Evolutionary conservation across 2,329 filamentous ascomycete species (phyloP).

Genomic region (Arthrobotrys pseudoclavata): DNA sequence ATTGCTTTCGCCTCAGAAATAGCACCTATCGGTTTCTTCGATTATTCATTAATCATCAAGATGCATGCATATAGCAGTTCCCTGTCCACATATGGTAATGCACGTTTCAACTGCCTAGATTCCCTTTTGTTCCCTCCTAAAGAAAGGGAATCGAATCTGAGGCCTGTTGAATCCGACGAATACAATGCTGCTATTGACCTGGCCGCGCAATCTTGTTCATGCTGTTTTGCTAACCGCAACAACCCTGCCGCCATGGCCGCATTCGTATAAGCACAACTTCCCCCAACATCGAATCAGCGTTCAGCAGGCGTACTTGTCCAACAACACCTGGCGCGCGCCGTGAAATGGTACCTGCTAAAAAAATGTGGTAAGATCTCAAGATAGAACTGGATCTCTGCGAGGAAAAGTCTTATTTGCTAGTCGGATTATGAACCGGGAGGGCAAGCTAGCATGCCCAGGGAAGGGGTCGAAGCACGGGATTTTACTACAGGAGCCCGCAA

Average conservation of each 20-base stretch:
- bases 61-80: slow-evolving; percentile 9
- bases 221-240: slow-evolving; percentile 52
- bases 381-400: slow-evolving; percentile 24
- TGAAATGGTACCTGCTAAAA: slow-evolving; percentile 7
- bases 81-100: neutral
- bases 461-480: slow-evolving; percentile 21
- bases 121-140: neutral
- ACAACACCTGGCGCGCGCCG: slow-evolving; percentile 44
- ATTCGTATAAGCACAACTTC: slow-evolving; percentile 17
- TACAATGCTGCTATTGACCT: slow-evolving; percentile 7
- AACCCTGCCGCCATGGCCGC: slow-evolving; percentile 32
- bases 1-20: slow-evolving; percentile 13
- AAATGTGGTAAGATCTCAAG: slow-evolving; percentile 39
- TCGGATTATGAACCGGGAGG: neutral
- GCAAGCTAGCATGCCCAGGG: neutral
- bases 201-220: slow-evolving; percentile 25
- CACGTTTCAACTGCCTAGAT: slow-evolving; percentile 20
- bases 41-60: slow-evolving; percentile 10
- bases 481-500: slow-evolving; percentile 8
- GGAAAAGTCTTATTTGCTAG: slow-evolving; percentile 10
- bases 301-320: neutral
- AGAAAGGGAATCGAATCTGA: slow-evolving; percentile 9
- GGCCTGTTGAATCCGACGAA: slow-evolving; percentile 1
- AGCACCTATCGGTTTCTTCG: slow-evolving; percentile 14
- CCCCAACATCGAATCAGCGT: slow-evolving; percentile 40